Conservation (phyloP, 192 early-diverging fungal species). For the Podila verticillata region DNA sequence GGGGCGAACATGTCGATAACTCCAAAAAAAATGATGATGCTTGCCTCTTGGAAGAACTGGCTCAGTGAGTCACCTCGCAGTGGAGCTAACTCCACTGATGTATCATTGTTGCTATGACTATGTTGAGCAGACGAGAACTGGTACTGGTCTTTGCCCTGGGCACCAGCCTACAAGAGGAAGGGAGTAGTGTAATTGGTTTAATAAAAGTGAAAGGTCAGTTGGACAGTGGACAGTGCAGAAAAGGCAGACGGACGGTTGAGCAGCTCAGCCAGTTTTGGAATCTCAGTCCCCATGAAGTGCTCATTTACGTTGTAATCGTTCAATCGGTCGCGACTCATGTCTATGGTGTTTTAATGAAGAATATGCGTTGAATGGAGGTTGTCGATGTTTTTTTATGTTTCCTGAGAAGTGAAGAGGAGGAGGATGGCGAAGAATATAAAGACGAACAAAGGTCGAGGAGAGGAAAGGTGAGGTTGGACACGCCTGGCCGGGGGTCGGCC, state of each 20-base stretch:
- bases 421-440: not conserved
- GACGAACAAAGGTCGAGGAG: not conserved
- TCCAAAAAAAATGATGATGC: not conserved
- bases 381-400: not conserved
- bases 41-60: slow-evolving; percentile 49
- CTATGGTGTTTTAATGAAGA: no score
- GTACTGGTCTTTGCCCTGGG: not conserved
- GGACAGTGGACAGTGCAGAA: not conserved
- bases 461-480: not conserved
- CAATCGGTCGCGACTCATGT: slow-evolving; percentile 49
- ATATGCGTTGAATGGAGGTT: not conserved
- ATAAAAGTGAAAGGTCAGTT: not conserved
- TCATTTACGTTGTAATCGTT: slow-evolving; percentile 36
- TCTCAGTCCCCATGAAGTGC: not conserved
- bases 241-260: not conserved
- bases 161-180: not conserved
- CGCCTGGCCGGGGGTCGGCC: not conserved
- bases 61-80: slow-evolving; percentile 28
- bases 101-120: slow-evolving; percentile 6
- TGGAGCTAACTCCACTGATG: slow-evolving; percentile 37
- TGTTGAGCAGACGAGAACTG: slow-evolving; percentile 5
- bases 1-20: no score
- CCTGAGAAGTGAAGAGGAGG: not conserved
- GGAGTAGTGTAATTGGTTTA: not conserved
- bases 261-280: not conserved